Percentiles rank a stretch among this genome's conserved stretches.
phyloP scores from a whole-genome alignment of 805 yeast species.

The Saccharomycopsis babjevae region DNA sequence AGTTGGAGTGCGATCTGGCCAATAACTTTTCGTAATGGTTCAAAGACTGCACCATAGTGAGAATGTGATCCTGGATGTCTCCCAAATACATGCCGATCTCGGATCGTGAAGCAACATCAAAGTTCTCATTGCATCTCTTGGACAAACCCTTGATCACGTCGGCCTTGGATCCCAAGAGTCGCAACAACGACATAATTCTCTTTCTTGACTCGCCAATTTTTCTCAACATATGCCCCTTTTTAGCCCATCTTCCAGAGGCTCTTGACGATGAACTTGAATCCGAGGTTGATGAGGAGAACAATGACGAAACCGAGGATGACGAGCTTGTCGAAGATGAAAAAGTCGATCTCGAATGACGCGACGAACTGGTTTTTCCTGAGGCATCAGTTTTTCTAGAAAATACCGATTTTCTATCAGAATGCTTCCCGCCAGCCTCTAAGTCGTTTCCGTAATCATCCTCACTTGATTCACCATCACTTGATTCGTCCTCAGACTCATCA shows the following conservation, averaged over 20 bases:
- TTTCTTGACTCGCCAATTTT: slow-evolving; percentile 93
- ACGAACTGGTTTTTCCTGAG: not conserved
- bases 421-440: not conserved
- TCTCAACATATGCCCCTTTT: slow-evolving; percentile 89
- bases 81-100: slow-evolving; percentile 94
- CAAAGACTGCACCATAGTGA: slow-evolving; percentile 92
- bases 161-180: slow-evolving; percentile 84
- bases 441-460: slow-evolving; percentile 7
- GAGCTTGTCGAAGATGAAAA: not conserved
- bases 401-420: slow-evolving; percentile 9
- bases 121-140: slow-evolving; percentile 78
- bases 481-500: slow-evolving; percentile 30
- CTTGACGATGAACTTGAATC: slow-evolving; percentile 26
- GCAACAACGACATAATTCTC: slow-evolving; percentile 79
- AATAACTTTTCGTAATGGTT: slow-evolving; percentile 91
- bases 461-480: slow-evolving; percentile 24
- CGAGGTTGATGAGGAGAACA: not conserved
- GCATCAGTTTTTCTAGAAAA: not conserved
- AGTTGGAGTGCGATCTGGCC: slow-evolving; percentile 92
- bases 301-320: not conserved
- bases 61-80: slow-evolving; percentile 95
- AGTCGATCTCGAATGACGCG: not conserved
- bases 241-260: slow-evolving; percentile 63
- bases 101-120: slow-evolving; percentile 67
- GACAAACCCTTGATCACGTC: slow-evolving; percentile 96